Evolutionary conservation across 2,329 filamentous ascomycete species (phyloP), one percentile per base, ranked within the genome.

Genomic region (Cytospora piceicola): DNA sequence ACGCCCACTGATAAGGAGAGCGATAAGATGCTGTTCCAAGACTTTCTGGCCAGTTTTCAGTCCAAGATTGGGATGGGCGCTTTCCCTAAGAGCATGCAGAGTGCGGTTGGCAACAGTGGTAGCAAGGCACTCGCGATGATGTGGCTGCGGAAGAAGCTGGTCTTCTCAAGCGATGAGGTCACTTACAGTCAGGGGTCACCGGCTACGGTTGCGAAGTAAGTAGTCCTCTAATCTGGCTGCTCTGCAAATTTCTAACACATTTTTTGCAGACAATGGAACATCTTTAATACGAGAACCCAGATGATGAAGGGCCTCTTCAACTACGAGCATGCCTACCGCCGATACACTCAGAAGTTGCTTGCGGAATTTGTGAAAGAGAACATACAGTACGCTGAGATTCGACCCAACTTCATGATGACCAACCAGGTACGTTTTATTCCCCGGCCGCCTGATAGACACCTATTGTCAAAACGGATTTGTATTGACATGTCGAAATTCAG

Each of bases 301-400:
- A 89, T 89, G 78, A 90, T 91, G 83, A 91, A 92, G 72, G 89
- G 89, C 0, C 78, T 92, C 0, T 83, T 91, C 71, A 89, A 89
- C 72, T 91, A 91, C 70, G 83, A 87, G 72, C 81, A 79, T 4
- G 87, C 88, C 4, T 91, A 88, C 72, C 78, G 79, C 56, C 79
- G 77, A 73, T 92, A 92, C 70, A 89, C 88, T 2, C 77, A 79
- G 12, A 73, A 78, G 3, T 86, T 85, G 24, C 84, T 91, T 14
- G 78, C 87, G 65, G 84, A 87, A 67, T 88, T 91, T 73, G 82
- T 87, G 27, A 72, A 79, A 7, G 88, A 91, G 72, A 85, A 85
- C 53, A 88, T 92, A 69, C 88, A 89, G 76, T 91, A 91, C 70
- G 88, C 88, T 32, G 89, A 92, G 75, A 85, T 91, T 51, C 82